Base-by-base conservation (phyloP, 345 rosid species). In the Chamaenerion angustifolium region DNA sequence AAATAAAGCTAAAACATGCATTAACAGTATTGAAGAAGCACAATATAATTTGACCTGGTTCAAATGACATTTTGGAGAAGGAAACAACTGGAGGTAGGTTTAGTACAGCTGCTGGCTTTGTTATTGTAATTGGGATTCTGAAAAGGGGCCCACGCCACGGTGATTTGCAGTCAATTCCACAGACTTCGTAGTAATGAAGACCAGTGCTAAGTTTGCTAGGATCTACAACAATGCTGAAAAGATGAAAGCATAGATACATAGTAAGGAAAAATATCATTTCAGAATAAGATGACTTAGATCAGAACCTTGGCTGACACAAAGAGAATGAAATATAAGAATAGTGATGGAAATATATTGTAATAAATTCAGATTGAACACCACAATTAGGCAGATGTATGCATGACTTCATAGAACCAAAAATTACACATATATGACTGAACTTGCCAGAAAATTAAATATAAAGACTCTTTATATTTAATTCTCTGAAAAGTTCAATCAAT, bases 101-200 rank as follows among this genome's bases (percentile, higher is more conserved):
- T 60, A 48, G 55, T 58, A 87, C 69, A 49, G 69, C 65, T 65
- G 58, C 70, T 48, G 99, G 94, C 76, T 84, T 88, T 65, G 82
- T 76, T 66, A 88, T 71, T 14, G 99, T 88, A 44, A 85, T 68
- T 31, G 96, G 90, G 54, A 88, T 77, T 75, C 83, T 79, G 75
- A 92, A 88, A 71, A 92, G 65, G 51, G 90, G 80, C 50, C 99
- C 99, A 49, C 88, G 90, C 88, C 83, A 74, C 56, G 94, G 90
- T 15, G 90, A 83, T 77, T 77, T 84, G 78, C 90, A 87, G 69
- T 92, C 98, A 77, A 88, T 64, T 40, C 95, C 98, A 68, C 73
- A 76, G 45, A 88, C 81, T 82, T 88, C 96, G 71, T 67, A 82
- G 65, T 88, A 92, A 64, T 84, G 95, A 48, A 85, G 82, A 67